Evolutionary conservation across 2,329 filamentous ascomycete genomes (phyloP), one percentile per base, ranked within the genome.

Genomic region (Boeremia exigua): DNA sequence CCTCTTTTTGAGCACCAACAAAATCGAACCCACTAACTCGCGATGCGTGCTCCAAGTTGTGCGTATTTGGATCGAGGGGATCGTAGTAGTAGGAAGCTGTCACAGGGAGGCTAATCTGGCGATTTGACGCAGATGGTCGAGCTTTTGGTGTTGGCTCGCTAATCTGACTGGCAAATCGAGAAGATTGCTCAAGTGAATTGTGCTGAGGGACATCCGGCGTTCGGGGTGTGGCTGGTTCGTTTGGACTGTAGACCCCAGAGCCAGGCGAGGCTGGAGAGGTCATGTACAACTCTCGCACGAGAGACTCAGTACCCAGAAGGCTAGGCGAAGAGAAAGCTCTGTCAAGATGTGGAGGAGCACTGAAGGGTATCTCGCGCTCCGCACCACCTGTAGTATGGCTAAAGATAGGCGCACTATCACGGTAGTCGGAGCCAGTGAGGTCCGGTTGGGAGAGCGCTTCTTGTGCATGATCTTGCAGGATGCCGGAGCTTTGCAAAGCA

Each of bases 401-500:
- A 19, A 48, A 51, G 5, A 56, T 34, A 11, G 8, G 63, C 15
- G 38, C 36, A 17, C 48, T 52, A 8, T 57, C 54, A 12, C 39
- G 42, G 17, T 56, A 62, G 11, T 56, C 37, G 4, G 42, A 48
- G 9, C 43, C 48, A 6, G 30, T 44, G 4, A n/a, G 10, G 7
- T 51, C 62, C 6, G 61, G 63, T 15, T 66, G 45, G 3, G 65
- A 71, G 10, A 75, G 56, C 14, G 73, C 74, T 28, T 63, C 61
- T 19, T 71, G 68, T 14, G 66, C 68, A 33, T 69, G 67, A 14
- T 59, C 61, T 30, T 61, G 65, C 5, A 85, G 70, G 17, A 79
- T 71, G 11, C 79, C 80, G 14, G 84, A 85, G 65, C 80, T 84
- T 45, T 78, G 75, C 12, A 87, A 65, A 10, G 81, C 81, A 17